Evolutionary conservation across 1,139 yeast species (phyloP), one percentile per base, ranked within the genome.

Genomic region (Diutina siamensis): DNA sequence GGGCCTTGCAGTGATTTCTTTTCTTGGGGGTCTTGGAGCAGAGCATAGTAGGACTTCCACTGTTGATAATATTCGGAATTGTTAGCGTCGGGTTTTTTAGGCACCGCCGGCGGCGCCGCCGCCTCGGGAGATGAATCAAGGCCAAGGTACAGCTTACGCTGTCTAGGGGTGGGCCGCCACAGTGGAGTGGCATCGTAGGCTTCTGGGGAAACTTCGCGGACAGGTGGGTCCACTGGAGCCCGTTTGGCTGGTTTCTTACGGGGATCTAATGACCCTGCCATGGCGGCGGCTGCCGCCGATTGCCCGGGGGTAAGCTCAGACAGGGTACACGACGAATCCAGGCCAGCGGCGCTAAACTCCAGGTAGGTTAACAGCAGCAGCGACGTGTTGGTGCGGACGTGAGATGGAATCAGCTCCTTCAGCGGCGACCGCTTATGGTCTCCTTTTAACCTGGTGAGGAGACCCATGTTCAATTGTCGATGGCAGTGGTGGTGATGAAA

Each of bases 61-160:
- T 52, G 55, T 35, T 48, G 46, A 45, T 51, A 51, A 45, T 52
- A 52, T 1, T 53, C 54, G 32, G 51, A 53, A n/a, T 31, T 40
- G 13, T 31, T 9, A 4, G 34, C 34, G 4, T 31, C 34, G 34
- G 34, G 34, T 13, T 31, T 31, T 31, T 31, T 31, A 4, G 34
- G 34, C 34, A 31, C 34, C 15, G 13, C 15, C 7, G 33, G 21
- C 42, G 33, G 33, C 35, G 33, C 10, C 25, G 34, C 22, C 44
- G 44, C 32, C n/a, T 10, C 32, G 13, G 18, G 10, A 13, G 20
- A 22, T 8, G 7, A 18, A 28, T 38, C 42, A 20, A 38, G 13
- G 32, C 42, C 42, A 18, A 38, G 25, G 20, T 38, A 38, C 32
- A 22, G 32, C 32, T 38, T 22, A n/a, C 42, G 32, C 21, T 38